Conservation (phyloP, 139 green algal species). For the Picochlorum sp. region DNA sequence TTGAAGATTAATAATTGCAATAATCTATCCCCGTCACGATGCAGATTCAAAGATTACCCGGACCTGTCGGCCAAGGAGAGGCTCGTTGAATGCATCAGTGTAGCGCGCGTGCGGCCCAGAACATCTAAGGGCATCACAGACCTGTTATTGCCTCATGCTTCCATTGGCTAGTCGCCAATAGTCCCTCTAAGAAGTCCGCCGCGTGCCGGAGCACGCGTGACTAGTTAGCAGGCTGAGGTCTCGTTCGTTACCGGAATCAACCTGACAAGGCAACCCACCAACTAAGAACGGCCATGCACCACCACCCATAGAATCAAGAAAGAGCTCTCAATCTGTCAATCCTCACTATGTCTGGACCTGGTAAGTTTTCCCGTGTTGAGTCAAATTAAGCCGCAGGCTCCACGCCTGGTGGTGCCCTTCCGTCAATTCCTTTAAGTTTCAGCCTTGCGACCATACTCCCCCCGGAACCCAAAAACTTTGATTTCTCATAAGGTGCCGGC, state of each 20-base stretch:
- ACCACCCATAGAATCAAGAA: conserved; percentile 90
- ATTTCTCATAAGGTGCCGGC: conserved; percentile 97
- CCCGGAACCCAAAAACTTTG: conserved; percentile 96
- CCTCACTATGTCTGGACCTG: conserved; percentile 91
- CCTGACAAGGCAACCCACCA: conserved; percentile 92
- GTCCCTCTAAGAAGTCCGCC: conserved; percentile 87
- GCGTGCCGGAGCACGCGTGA: conserved; percentile 52
- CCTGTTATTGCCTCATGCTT: conserved; percentile 98
- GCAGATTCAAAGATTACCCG: conserved; percentile 42
- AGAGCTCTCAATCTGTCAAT: conserved; percentile 94
- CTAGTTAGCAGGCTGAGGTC: conserved; percentile 96
- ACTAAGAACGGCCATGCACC: conserved; percentile 67
- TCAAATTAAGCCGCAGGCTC: conserved; percentile 95
- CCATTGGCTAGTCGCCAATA: conserved; percentile 77
- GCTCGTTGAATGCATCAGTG: conserved; percentile 94
- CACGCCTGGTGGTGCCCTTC: conserved; percentile 91
- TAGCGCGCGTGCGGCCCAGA: conserved; percentile 97
- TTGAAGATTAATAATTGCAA: conserved; percentile 98
- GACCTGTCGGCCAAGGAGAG: conserved; percentile 82
- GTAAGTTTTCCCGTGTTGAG: conserved; percentile 93
- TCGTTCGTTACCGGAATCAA: conserved; percentile 97
- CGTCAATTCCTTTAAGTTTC: conserved; percentile 96
- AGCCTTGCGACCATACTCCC: conserved; percentile 93
- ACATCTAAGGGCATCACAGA: conserved; percentile 99
- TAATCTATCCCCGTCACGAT: conserved; percentile 95